Percentiles rank a stretch among this genome's conserved stretches.
Evolutionary conservation across 208 protist genomes (phyloP).

Genomic region (Trypanosoma caninum): DNA sequence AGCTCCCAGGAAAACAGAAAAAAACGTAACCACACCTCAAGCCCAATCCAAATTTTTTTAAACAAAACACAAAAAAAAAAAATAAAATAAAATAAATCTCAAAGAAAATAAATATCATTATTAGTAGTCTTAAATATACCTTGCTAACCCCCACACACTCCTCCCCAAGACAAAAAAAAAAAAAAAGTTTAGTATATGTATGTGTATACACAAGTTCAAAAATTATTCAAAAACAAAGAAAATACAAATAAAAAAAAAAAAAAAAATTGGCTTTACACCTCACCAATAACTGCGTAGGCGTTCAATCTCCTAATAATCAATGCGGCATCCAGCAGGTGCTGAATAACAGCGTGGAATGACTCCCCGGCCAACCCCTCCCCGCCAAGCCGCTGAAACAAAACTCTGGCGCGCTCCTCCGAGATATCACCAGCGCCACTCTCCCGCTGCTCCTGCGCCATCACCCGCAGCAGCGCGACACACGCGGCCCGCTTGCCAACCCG

Average conservation of each 20-base stretch:
- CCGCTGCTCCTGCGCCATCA: constrained; percentile 28
- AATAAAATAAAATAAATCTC: too few relatives aligned
- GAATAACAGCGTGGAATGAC: constrained; percentile 40
- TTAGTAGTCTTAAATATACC: background rate
- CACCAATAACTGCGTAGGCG: constrained; percentile 29
- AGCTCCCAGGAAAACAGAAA: too few relatives aligned
- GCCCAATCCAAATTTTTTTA: too few relatives aligned
- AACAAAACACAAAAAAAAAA: too few relatives aligned
- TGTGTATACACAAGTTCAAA: background rate
- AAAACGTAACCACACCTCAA: too few relatives aligned
- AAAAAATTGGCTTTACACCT: constrained; percentile 4
- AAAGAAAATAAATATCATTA: background rate
- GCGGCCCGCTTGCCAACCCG: constrained; percentile 17
- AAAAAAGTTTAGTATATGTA: constrained; percentile 6
- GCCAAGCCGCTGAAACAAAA: constrained; percentile 40
- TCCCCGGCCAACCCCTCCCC: constrained; percentile 41
- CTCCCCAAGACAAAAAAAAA: constrained; percentile 12
- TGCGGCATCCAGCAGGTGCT: constrained; percentile 53
- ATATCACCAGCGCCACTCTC: constrained; percentile 9
- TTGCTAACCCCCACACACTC: background rate
- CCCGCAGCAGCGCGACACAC: constrained; percentile 17
- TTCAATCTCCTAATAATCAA: constrained; percentile 58
- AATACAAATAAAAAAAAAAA: background rate
- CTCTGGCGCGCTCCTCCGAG: constrained; percentile 13
- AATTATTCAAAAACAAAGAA: constrained; percentile 1